phyloP scores from a whole-genome alignment of 768 basidiomycete genomes.

The Termitomyces titanicus region DNA sequence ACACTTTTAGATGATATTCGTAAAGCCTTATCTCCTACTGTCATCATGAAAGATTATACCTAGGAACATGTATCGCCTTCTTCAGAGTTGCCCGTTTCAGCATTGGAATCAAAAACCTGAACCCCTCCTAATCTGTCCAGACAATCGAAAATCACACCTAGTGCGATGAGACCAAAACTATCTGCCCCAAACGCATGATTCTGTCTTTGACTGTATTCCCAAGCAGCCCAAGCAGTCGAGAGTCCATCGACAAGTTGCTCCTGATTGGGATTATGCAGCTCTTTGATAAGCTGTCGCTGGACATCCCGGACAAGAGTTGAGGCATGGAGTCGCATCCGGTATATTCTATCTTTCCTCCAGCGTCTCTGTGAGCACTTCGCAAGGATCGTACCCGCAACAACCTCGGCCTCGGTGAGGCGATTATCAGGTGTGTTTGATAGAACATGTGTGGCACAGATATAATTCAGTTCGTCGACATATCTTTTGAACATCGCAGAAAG shows the following conservation, averaged over 20 bases:
- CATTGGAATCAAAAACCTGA: background rate
- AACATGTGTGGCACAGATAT: slow-evolving; percentile 67
- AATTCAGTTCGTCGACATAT: slow-evolving; percentile 65
- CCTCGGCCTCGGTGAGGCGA: slow-evolving; percentile 66
- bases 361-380: slow-evolving; percentile 62
- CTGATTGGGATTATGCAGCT: slow-evolving; percentile 21
- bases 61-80: background rate
- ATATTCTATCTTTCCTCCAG: slow-evolving; percentile 54
- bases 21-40: too few species aligned
- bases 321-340: slow-evolving; percentile 61
- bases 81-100: background rate
- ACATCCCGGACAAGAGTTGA: slow-evolving; percentile 48
- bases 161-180: slow-evolving; percentile 67
- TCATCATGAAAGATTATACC: too few species aligned
- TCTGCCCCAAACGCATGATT: slow-evolving; percentile 43
- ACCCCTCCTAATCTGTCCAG: slow-evolving; percentile 31
- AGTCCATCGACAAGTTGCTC: slow-evolving; percentile 37
- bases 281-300: slow-evolving; percentile 33
- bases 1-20: too few species aligned
- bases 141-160: slow-evolving; percentile 57
- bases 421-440: slow-evolving; percentile 53
- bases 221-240: slow-evolving; percentile 59
- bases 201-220: slow-evolving; percentile 50
- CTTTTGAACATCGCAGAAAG: slow-evolving; percentile 39
- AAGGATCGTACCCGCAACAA: slow-evolving; percentile 72